phyloP scores from a whole-genome alignment of 768 basidiomycete species.

The Galerina marginata region DNA sequence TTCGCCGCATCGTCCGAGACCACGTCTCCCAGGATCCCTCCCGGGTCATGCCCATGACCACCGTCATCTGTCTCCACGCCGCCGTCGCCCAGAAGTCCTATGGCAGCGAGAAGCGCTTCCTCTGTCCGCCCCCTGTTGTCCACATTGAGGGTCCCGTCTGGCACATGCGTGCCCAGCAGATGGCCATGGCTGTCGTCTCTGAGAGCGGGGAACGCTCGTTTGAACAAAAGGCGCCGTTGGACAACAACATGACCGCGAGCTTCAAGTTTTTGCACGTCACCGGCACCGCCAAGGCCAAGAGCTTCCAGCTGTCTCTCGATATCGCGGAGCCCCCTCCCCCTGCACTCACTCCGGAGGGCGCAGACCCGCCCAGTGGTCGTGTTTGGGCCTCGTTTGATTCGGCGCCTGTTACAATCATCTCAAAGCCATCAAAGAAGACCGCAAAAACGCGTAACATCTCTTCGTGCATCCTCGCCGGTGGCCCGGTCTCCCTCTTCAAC shows the following conservation, averaged over 20 bases:
- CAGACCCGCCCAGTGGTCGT: slow-evolving; percentile 60
- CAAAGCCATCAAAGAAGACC: slow-evolving; percentile 97
- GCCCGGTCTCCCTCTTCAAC: slow-evolving; percentile 92
- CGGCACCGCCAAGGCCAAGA: slow-evolving; percentile 88
- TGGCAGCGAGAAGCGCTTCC: slow-evolving; percentile 92
- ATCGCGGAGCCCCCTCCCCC: slow-evolving; percentile 77
- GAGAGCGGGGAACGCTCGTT: slow-evolving; percentile 84
- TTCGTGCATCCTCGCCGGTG: slow-evolving; percentile 87
- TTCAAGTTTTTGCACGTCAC: slow-evolving; percentile 94
- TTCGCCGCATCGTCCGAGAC: slow-evolving; percentile 83
- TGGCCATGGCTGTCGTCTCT: slow-evolving; percentile 86
- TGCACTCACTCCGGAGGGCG: slow-evolving; percentile 49
- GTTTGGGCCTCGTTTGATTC: slow-evolving; percentile 93
- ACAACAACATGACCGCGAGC: slow-evolving; percentile 83
- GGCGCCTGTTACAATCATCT: slow-evolving; percentile 91
- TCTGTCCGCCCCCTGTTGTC: slow-evolving; percentile 92
- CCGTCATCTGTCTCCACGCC: slow-evolving; percentile 88
- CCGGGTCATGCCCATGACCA: slow-evolving; percentile 87
- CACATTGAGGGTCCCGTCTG: slow-evolving; percentile 89
- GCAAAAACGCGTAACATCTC: slow-evolving; percentile 93
- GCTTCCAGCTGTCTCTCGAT: slow-evolving; percentile 84
- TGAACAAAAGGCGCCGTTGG: slow-evolving; percentile 83
- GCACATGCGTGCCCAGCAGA: slow-evolving; percentile 81
- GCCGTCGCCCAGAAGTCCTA: slow-evolving; percentile 97
- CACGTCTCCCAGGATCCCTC: slow-evolving; percentile 78